These are phyloP conservation scores for Amanita exitialis DNA, from an alignment of 768 basidiomycete genomes.

Conservation along the genomic window DNA sequence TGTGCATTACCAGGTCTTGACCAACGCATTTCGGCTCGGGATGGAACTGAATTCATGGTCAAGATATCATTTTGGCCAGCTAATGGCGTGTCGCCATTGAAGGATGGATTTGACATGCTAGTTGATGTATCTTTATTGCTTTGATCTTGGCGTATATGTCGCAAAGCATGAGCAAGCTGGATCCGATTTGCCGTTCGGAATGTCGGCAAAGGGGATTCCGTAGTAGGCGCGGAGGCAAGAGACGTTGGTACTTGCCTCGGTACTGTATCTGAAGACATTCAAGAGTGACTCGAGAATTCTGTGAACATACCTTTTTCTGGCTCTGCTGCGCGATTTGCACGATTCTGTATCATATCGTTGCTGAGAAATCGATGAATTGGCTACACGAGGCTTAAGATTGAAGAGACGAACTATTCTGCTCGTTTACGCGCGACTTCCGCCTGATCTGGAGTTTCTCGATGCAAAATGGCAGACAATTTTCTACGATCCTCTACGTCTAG, in stretches of 20 bases:
- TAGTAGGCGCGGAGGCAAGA: background rate
- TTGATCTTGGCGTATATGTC: background rate
- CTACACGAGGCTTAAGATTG: background rate
- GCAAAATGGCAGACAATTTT: slow-evolving; percentile 29
- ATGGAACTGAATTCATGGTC: background rate
- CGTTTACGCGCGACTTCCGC: slow-evolving; percentile 29
- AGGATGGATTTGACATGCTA: too few relatives aligned
- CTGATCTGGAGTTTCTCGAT: slow-evolving; percentile 32
- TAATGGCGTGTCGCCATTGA: too few relatives aligned
- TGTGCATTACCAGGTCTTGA: background rate
- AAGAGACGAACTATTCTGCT: slow-evolving; percentile 37
- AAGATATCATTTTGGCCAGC: too few relatives aligned
- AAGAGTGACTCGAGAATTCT: background rate
- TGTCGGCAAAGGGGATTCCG: background rate
- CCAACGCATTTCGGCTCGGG: background rate
- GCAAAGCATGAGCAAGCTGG: background rate
- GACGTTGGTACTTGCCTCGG: background rate
- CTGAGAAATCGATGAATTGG: background rate
- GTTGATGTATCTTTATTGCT: background rate
- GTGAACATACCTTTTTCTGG: background rate
- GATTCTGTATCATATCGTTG: background rate
- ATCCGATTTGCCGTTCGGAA: background rate
- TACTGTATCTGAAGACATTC: background rate
- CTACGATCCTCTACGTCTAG: background rate
- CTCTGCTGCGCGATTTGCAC: background rate